phyloP scores from a whole-genome alignment of 1,284 basidiomycete species.

The Erythrobasidium hasegawianum region DNA sequence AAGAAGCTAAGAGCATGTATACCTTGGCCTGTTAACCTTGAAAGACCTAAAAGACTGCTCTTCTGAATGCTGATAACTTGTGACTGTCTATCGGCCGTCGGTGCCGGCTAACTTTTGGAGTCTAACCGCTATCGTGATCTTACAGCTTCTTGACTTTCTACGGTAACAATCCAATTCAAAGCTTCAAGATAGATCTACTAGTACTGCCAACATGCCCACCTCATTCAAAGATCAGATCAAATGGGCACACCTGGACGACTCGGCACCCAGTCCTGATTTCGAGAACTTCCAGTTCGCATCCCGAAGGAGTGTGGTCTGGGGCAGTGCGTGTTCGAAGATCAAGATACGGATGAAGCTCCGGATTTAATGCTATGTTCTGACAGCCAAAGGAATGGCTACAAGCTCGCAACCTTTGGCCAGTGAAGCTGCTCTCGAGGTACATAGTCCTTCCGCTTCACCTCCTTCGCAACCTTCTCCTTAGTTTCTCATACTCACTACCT shows the following conservation, averaged over 20 bases:
- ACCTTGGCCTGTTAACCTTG: too few relatives aligned
- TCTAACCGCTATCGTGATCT: too few relatives aligned
- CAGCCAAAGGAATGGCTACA: slow-evolving; percentile 30
- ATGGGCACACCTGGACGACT: slow-evolving; percentile 24
- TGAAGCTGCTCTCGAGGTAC: slow-evolving; percentile 31
- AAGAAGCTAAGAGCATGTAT: too few relatives aligned
- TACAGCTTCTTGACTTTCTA: too few relatives aligned
- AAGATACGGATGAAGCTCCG: neutral
- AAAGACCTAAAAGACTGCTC: too few relatives aligned
- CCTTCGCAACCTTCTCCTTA: too few relatives aligned
- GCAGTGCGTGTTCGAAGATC: slow-evolving; percentile 1
- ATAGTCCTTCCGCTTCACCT: neutral
- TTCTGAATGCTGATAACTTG: too few relatives aligned
- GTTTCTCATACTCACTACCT: neutral
- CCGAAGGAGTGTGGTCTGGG: slow-evolving; percentile 21
- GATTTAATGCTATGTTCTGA: neutral
- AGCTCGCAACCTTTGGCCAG: slow-evolving; percentile 31
- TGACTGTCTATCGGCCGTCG: too few relatives aligned
- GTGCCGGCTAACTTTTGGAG: too few relatives aligned
- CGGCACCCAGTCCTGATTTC: slow-evolving; percentile 23
- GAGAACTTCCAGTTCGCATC: slow-evolving; percentile 27
- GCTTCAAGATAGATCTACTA: too few relatives aligned
- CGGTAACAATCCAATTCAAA: too few relatives aligned
- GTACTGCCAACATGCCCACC: too few relatives aligned
- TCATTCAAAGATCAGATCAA: slow-evolving; percentile 29